phyloP scores from a whole-genome alignment of 768 basidiomycete species.

The Serendipita sp. region DNA sequence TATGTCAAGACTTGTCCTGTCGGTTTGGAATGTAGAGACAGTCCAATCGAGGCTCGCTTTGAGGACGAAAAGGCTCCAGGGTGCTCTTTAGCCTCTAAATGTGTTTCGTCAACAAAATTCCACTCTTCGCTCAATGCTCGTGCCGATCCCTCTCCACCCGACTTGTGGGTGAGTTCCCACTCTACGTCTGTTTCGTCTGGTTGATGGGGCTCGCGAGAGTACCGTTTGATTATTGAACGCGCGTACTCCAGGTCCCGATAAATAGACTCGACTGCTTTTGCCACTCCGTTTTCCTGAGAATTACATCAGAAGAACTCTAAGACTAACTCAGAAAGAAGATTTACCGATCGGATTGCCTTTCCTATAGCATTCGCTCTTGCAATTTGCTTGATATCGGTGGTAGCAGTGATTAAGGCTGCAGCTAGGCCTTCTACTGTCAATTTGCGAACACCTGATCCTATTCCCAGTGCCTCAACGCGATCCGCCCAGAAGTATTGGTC shows the following conservation, averaged over 20 bases:
- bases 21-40: neutral
- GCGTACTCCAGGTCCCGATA: constrained; percentile 96
- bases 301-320: neutral
- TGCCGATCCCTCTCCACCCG: constrained; percentile 12
- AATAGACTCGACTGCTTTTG: constrained; percentile 83
- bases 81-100: neutral
- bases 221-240: constrained; percentile 64
- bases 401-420: constrained; percentile 65
- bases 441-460: constrained; percentile 78
- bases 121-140: constrained; percentile 20
- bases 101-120: neutral
- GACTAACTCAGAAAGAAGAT: constrained; percentile 12
- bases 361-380: constrained; percentile 70
- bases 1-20: neutral
- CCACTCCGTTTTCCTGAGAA: constrained; percentile 80
- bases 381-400: constrained; percentile 79
- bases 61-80: neutral
- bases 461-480: constrained; percentile 88
- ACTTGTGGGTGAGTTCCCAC: constrained; percentile 3
- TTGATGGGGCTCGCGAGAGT: constrained; percentile 8
- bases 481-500: constrained; percentile 98
- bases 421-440: constrained; percentile 63
- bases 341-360: constrained; percentile 69
- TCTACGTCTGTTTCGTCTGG: neutral
- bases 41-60: neutral